Conservation (phyloP, 1,139 yeast genomes). For the Candida sp. region DNA sequence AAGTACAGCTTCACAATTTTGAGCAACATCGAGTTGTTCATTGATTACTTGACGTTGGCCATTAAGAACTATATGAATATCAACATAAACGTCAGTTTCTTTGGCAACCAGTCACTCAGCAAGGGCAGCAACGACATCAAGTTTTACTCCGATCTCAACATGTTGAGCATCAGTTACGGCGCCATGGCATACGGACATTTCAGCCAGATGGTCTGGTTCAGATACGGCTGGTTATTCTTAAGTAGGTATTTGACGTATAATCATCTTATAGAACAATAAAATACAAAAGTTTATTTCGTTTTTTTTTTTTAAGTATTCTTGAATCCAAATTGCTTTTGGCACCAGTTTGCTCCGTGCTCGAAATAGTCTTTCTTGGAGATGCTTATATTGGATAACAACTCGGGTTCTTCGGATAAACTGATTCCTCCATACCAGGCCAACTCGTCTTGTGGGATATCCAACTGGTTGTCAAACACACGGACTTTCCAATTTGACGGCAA, state of each 20-base stretch:
- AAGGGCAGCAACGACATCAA: slow-evolving; percentile 31
- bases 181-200: slow-evolving; percentile 87
- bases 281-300: not conserved
- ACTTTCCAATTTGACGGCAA: slow-evolving; percentile 72
- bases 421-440: slow-evolving; percentile 49
- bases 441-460: slow-evolving; percentile 26
- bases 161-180: slow-evolving; percentile 61
- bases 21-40: slow-evolving; percentile 49
- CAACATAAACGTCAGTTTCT: slow-evolving; percentile 46
- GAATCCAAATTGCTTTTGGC: slow-evolving; percentile 76
- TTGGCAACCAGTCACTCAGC: slow-evolving; percentile 21
- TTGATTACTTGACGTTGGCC: slow-evolving; percentile 35
- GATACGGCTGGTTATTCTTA: slow-evolving; percentile 84
- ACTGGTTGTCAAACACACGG: slow-evolving; percentile 36
- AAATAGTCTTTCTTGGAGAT: slow-evolving; percentile 80
- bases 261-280: slow-evolving; percentile 50
- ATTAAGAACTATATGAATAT: slow-evolving; percentile 37
- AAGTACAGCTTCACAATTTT: slow-evolving; percentile 57
- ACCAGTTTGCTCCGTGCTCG: slow-evolving; percentile 87
- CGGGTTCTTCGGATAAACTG: slow-evolving; percentile 50
- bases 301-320: slow-evolving; percentile 36
- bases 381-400: slow-evolving; percentile 56
- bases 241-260: slow-evolving; percentile 81
- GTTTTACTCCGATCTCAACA: slow-evolving; percentile 58
- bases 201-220: slow-evolving; percentile 95